phyloP scores from a whole-genome alignment of 768 basidiomycete species.

The Tricholomella constricta region DNA sequence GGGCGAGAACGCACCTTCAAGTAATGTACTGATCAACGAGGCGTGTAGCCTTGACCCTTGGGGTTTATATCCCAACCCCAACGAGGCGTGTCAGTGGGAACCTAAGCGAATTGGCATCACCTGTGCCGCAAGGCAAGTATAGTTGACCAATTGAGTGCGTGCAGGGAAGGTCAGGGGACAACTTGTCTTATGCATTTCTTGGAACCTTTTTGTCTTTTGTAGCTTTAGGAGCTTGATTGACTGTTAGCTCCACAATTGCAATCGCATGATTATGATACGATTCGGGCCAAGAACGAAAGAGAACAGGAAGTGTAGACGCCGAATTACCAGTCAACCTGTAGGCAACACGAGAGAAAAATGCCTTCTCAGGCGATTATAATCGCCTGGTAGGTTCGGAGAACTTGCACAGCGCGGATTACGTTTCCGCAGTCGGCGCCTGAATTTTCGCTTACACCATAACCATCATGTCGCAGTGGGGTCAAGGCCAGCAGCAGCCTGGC shows the following conservation, averaged over 20 bases:
- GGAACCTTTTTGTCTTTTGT: no score
- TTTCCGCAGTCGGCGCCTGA: constrained; percentile 28
- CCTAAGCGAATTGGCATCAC: not conserved
- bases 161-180: not conserved
- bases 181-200: no score
- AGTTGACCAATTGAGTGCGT: not conserved
- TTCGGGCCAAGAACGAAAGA: no score
- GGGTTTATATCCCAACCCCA: not conserved
- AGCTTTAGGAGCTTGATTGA: no score
- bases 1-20: not conserved
- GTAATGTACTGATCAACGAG: not conserved
- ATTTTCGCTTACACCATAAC: constrained; percentile 23
- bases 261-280: no score
- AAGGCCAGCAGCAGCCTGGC: constrained; percentile 66
- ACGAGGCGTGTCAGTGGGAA: not conserved
- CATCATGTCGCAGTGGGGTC: constrained; percentile 78
- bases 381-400: no score
- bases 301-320: no score
- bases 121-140: not conserved
- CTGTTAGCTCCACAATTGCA: no score
- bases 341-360: no score
- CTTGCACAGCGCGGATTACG: no score
- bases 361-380: no score
- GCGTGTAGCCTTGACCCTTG: not conserved
- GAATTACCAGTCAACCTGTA: no score